phyloP scores from a whole-genome alignment of 768 basidiomycete genomes.

The Cystobasidium tubakii region DNA sequence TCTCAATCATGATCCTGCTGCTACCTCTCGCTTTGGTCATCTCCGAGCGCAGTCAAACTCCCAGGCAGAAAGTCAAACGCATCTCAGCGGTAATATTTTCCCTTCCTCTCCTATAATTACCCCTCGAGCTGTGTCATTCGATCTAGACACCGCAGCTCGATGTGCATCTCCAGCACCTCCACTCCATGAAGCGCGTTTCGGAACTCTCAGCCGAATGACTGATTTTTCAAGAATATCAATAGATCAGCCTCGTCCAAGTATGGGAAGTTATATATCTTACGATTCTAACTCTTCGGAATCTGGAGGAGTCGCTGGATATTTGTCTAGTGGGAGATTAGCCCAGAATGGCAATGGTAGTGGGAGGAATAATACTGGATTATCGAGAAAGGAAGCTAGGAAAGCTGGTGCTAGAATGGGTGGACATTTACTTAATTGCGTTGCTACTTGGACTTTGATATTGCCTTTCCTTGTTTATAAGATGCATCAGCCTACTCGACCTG shows the following conservation, averaged over 20 bases:
- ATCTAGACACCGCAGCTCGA: slow-evolving; percentile 7
- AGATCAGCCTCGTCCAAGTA: slow-evolving; percentile 29
- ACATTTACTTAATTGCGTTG: slow-evolving; percentile 19
- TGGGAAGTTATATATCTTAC: slow-evolving; percentile 31
- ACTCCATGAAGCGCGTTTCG: neutral
- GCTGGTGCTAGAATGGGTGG: slow-evolving; percentile 33
- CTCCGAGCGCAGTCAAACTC: slow-evolving; percentile 22
- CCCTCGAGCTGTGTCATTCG: slow-evolving; percentile 17
- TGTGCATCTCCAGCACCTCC: slow-evolving; percentile 7
- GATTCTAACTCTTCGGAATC: neutral
- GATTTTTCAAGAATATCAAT: slow-evolving; percentile 8
- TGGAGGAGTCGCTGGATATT: slow-evolving; percentile 20
- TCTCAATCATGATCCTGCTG: slow-evolving; percentile 26
- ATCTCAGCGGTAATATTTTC: neutral
- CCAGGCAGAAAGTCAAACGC: slow-evolving; percentile 19
- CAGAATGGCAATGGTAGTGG: neutral
- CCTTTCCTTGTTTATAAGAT: slow-evolving; percentile 34
- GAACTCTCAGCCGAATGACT: slow-evolving; percentile 22
- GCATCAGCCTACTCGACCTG: neutral
- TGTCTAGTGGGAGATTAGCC: neutral
- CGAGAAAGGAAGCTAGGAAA: slow-evolving; percentile 19
- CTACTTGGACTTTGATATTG: slow-evolving; percentile 19
- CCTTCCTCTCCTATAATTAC: slow-evolving; percentile 6
- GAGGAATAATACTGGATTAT: neutral
- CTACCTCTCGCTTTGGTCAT: slow-evolving; percentile 16